phyloP scores from a whole-genome alignment of 2,329 filamentous ascomycete genomes.

The Epichloe coenophiala region DNA sequence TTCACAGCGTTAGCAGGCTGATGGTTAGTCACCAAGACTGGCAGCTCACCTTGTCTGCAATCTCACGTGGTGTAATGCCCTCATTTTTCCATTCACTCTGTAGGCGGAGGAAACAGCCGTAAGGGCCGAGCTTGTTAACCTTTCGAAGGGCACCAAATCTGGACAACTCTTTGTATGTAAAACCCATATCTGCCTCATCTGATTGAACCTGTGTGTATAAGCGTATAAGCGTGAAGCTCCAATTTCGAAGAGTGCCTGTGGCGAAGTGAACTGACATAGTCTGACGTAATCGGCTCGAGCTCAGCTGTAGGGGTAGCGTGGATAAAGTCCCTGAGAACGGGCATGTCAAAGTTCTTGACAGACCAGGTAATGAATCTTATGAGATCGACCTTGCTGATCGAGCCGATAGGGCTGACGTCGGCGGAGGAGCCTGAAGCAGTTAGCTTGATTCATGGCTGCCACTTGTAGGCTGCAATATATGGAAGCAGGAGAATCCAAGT shows the following conservation, averaged over 20 bases:
- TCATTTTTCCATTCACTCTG: slow-evolving; percentile 23
- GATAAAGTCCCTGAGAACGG: slow-evolving; percentile 50
- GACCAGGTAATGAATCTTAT: slow-evolving; percentile 52
- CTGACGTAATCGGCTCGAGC: slow-evolving; percentile 26
- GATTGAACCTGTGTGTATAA: slow-evolving; percentile 12
- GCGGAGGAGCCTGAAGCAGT: slow-evolving; percentile 19
- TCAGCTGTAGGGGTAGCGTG: slow-evolving; percentile 42
- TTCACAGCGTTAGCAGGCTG: background rate
- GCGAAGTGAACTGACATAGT: slow-evolving; percentile 9
- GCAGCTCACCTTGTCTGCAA: slow-evolving; percentile 12
- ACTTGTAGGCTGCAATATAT: background rate
- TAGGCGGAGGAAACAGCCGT: slow-evolving; percentile 25
- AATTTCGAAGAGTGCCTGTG: slow-evolving; percentile 7
- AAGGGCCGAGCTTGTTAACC: slow-evolving; percentile 28
- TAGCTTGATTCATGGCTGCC: background rate
- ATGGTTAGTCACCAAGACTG: background rate
- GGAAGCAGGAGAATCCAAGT: background rate
- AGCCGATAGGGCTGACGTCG: slow-evolving; percentile 21
- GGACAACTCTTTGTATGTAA: slow-evolving; percentile 28
- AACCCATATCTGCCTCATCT: slow-evolving; percentile 30
- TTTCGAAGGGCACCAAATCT: slow-evolving; percentile 27
- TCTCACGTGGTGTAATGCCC: slow-evolving; percentile 13
- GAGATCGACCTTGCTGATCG: slow-evolving; percentile 43
- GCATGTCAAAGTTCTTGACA: slow-evolving; percentile 39
- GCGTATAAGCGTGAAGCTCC: background rate